Evolutionary conservation across 495 filamentous ascomycete species (phyloP), one percentile per base, ranked within the genome.

Genomic region (Penicillium lividum): DNA sequence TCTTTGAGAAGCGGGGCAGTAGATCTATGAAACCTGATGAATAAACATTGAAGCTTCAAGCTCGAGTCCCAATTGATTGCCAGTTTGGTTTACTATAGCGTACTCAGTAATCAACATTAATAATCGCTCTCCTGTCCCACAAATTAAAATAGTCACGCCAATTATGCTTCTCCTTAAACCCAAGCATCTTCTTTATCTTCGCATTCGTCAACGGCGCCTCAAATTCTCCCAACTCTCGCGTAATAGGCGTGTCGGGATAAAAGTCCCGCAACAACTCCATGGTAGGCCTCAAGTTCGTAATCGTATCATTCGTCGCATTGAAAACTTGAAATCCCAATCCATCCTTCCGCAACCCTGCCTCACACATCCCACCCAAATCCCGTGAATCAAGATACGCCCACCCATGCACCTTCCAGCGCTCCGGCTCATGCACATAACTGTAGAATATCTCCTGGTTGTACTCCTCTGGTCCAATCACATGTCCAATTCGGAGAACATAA

Each of bases 321-420:
- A 86, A 84, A 0, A 84, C 66, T 59, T 85, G 80, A 51, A 81
- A 85, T 1, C 81, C 83, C 31, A 85, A 58, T n/a, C 77, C 81
- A 57, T 64, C 66, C 22, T 50, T 63, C 54, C 38, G 33, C 42
- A 69, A 28, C 6, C 34, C 60, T 0, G 61, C 58, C 48, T 62
- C 56, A 25, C 61, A 68, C 58, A 70, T 69, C 61, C 81, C 75
- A 1, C 80, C 84, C 15, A 86, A 60, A 64, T 85, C 83, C 5
- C 83, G 70, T 0, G 81, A 80, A 71, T 86, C 84, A 49, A 83
- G 77, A 61, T 87, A 86, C 16, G 70, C 73, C 83, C 83, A 85
- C 0, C 79, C 84, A 65, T 85, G 82, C 13, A 82, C 68, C 63
- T 83, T 83, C 66, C 83, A 68, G 34, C 64, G 70, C 53, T 60